Evolutionary conservation across 225 moss, liverwort and hornwort genomes (phyloP).

Genomic region (Sphagnum contortum): DNA sequence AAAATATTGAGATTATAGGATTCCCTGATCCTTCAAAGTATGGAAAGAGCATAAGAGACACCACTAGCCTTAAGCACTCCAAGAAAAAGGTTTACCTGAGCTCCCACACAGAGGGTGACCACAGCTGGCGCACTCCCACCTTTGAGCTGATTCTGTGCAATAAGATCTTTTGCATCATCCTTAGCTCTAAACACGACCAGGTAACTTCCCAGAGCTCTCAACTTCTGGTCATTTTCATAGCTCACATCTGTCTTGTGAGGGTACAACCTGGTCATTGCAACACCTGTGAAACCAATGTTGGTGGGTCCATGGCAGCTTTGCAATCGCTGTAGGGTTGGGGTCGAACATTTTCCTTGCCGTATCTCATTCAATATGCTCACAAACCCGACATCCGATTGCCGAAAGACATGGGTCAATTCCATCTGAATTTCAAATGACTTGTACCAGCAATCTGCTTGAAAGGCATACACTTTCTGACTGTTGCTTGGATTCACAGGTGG

Average conservation of each 20-base stretch:
- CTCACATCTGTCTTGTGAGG: constrained; percentile 76
- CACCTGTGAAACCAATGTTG: constrained; percentile 37
- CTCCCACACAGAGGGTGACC: constrained; percentile 62
- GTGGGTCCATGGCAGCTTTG: constrained; percentile 49
- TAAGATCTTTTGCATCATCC: constrained; percentile 56
- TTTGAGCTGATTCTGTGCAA: constrained; percentile 50
- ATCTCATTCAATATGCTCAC: constrained; percentile 81
- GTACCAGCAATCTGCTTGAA: constrained; percentile 85
- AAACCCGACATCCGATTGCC: constrained; percentile 72
- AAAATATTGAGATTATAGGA: too few species aligned
- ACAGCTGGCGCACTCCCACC: constrained; percentile 51
- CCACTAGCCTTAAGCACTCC: too few species aligned
- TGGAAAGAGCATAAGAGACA: too few species aligned
- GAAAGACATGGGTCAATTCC: constrained; percentile 70
- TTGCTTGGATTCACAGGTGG: constrained; percentile 89
- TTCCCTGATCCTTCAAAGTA: too few species aligned
- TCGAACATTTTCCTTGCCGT: constrained; percentile 62
- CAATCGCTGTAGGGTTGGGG: constrained; percentile 36
- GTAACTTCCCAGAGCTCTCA: constrained; percentile 44
- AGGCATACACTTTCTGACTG: constrained; percentile 75
- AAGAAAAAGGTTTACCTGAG: constrained; percentile 42
- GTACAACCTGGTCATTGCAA: constrained; percentile 71
- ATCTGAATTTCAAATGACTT: constrained; percentile 67
- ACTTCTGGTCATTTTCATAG: constrained; percentile 66
- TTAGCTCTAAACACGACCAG: constrained; percentile 51